Evolutionary conservation across 2,329 filamentous ascomycete genomes (phyloP), one percentile per base, ranked within the genome.

Genomic region (Sporothrix brunneoviolacea): DNA sequence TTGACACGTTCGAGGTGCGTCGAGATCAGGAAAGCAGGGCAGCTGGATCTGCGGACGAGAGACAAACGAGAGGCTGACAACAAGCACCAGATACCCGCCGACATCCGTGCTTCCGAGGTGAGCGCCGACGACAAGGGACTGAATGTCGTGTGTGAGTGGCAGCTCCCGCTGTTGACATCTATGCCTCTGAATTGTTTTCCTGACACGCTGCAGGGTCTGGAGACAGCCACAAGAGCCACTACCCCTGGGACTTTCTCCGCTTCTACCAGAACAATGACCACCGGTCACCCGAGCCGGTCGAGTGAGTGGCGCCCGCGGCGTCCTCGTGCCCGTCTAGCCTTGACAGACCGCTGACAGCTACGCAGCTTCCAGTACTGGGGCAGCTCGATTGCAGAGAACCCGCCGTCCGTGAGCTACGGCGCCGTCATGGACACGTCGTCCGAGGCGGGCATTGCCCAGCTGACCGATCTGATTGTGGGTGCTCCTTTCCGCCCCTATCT

Each of bases 141-240:
- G 13, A 60, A 67, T 48, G 66, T 84, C 9, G 67, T 64, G 48
- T 84, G 80, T 83, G 60, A 55, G 70, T 55, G 8, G 52, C 48
- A n/a, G n/a, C 52, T 45, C 16, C 15, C 12, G 10, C 22, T 10
- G 3, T 32, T 7, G 15, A 8, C 19, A 35, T 10, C 12, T 10
- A 15, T 10, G 8, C 38, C 30, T 28, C 24, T 28, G n/a, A n/a
- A n/a, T n/a, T n/a, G n/a, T 35, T 15, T 30, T 44, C 9, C n/a
- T 27, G 18, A 33, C 19, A 22, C 18, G n/a, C 54, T 50, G 30
- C 38, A 88, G 84, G 84, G 84, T 75, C 76, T 50, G 72, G 74
- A 53, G 83, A 86, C 62, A 73, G 72, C 1, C 90, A 95, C 64
- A 62, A 72, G 39, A 90, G 86, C 65, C 66, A 72, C 21, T 94